Evolutionary conservation across 1,284 basidiomycete genomes (phyloP).

Genomic region (Naganishia sp.): DNA sequence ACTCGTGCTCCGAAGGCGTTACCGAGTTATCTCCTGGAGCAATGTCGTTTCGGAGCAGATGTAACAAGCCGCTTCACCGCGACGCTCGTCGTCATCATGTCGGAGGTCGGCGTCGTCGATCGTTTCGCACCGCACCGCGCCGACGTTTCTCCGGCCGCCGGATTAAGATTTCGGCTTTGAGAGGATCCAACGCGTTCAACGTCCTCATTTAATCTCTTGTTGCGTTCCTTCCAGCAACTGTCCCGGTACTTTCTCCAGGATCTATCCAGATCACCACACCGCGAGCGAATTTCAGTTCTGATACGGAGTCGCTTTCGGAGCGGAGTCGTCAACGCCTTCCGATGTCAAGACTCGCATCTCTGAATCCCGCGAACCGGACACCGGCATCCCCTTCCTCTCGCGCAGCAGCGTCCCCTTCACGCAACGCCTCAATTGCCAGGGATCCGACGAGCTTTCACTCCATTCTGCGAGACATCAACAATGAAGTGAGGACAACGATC

Average conservation of each 20-base stretch:
- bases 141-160: no score
- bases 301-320: no score
- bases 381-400: slow-evolving; percentile 27
- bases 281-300: neutral
- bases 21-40: neutral
- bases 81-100: neutral
- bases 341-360: slow-evolving; percentile 30
- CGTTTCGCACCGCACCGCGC: no score
- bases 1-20: no score
- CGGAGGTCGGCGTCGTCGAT: no score
- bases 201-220: no score
- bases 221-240: no score
- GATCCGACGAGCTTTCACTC: slow-evolving; percentile 31
- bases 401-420: slow-evolving; percentile 23
- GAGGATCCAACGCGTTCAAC: no score
- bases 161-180: no score
- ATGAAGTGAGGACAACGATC: slow-evolving; percentile 18
- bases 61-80: neutral
- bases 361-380: slow-evolving; percentile 25
- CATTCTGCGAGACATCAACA: slow-evolving; percentile 27
- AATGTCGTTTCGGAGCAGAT: neutral
- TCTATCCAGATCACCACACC: neutral
- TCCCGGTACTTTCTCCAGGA: no score
- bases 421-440: slow-evolving; percentile 9
- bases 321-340: no score